These are phyloP conservation scores for Abrus precatorius DNA, from an alignment of 306 rosid genomes.

Conservation along the genomic window DNA sequence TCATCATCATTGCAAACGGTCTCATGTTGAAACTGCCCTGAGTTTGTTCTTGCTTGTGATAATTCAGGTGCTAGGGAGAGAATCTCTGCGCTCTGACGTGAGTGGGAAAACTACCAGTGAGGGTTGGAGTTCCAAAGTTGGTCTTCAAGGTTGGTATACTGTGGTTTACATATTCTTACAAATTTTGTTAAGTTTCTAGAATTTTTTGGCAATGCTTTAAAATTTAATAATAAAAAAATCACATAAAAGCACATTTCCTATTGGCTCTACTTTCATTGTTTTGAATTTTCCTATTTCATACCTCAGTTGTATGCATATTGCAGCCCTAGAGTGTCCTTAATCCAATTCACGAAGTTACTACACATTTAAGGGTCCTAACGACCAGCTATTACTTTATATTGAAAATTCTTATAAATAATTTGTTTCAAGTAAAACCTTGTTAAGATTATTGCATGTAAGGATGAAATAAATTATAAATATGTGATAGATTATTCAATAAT, in stretches of 20 bases:
- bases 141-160: constrained; percentile 53
- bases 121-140: constrained; percentile 55
- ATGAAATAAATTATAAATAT: background rate
- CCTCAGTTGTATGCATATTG: constrained; percentile 5
- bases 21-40: constrained; percentile 23
- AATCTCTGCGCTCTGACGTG: constrained; percentile 61
- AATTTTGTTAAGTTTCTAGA: background rate
- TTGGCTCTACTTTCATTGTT: constrained; percentile 8
- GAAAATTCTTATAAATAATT: background rate
- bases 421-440: background rate
- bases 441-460: constrained; percentile 4
- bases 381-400: background rate
- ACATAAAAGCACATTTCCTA: background rate
- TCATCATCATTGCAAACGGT: background rate
- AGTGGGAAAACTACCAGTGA: constrained; percentile 55
- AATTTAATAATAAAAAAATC: background rate
- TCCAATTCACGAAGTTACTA: background rate
- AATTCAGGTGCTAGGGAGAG: constrained; percentile 73
- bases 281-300: constrained; percentile 1
- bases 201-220: background rate
- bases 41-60: constrained; percentile 35
- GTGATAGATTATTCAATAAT: background rate
- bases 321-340: background rate
- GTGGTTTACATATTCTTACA: constrained; percentile 7
- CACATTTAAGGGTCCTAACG: background rate